These are phyloP conservation scores for Oryza longistaminata DNA, from an alignment of 176 grass and related monocot species.

Conservation along the genomic window DNA sequence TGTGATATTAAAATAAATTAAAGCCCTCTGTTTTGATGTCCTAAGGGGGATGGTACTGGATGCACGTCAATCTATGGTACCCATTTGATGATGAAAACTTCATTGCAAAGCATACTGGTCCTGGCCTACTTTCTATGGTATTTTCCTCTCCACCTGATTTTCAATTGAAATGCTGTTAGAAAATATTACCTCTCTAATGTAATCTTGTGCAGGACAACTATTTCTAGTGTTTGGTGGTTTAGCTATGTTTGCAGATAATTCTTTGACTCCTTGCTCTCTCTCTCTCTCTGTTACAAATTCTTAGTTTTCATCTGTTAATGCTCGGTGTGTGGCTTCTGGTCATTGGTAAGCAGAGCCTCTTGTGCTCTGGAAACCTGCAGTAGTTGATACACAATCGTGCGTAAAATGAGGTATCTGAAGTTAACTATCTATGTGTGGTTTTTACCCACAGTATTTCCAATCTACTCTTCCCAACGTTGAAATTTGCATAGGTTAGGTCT, in stretches of 20 bases:
- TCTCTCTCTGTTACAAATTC: not conserved
- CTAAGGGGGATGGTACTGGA: constrained; percentile 91
- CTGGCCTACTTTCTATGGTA: constrained; percentile 95
- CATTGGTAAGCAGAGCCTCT: not conserved
- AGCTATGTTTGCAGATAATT: not conserved
- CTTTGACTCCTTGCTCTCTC: not conserved
- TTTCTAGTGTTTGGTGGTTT: not conserved
- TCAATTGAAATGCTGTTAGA: not conserved
- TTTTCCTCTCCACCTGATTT: not conserved
- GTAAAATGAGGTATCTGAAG: constrained; percentile 5
- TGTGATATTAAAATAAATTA: not conserved
- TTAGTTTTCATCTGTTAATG: not conserved
- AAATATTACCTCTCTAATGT: not conserved
- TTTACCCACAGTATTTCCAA: not conserved
- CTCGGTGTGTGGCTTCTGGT: not conserved
- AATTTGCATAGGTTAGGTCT: not conserved
- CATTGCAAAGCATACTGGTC: constrained; percentile 88
- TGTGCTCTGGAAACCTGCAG: not conserved
- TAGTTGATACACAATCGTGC: not conserved
- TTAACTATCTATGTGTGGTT: not conserved
- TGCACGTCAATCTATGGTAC: constrained; percentile 83
- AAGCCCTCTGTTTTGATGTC: constrained; percentile 16
- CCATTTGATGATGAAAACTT: constrained; percentile 99
- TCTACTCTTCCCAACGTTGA: not conserved
- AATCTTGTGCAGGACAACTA: not conserved